A percentile compares a stretch with the other conserved stretches of the same genome.
These are phyloP conservation scores for Thraustochytrium sp. DNA, from an alignment of 352 stramenopile species.

Conservation along the genomic window DNA sequence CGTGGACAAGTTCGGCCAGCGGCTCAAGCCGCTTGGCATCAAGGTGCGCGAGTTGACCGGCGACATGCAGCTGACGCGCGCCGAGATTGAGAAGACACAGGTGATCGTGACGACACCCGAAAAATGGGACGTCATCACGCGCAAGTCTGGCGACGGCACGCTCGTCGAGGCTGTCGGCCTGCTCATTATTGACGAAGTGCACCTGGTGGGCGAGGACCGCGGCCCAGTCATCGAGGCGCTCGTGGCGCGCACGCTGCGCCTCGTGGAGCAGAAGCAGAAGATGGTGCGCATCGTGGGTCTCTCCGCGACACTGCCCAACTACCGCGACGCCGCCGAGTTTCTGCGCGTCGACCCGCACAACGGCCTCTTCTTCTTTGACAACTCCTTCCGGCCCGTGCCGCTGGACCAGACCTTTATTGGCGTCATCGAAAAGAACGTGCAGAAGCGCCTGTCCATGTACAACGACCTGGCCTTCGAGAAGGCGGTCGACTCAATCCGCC, in stretches of 20 bases:
- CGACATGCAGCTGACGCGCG: conserved; percentile 95
- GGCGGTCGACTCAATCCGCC: conserved; percentile 37
- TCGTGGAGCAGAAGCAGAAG: conserved; percentile 90
- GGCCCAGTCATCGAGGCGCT: conserved; percentile 98
- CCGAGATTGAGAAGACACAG: conserved; percentile 88
- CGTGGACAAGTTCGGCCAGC: conserved; percentile 92
- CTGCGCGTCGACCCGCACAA: conserved; percentile 79
- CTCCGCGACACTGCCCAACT: conserved; percentile 97
- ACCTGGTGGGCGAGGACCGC: conserved; percentile 94
- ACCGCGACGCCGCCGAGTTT: conserved; percentile 95
- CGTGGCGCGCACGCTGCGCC: conserved; percentile 89
- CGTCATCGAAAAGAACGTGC: conserved; percentile 67
- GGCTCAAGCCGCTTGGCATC: conserved; percentile 68
- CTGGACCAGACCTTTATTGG: conserved; percentile 97
- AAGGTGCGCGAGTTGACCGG: conserved; percentile 52
- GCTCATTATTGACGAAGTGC: conserved; percentile 99
- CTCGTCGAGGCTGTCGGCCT: conserved; percentile 64
- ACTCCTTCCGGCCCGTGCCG: conserved; percentile 94
- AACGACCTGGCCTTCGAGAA: conserved; percentile 62
- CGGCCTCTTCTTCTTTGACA: conserved; percentile 96
- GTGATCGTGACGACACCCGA: conserved; percentile 97
- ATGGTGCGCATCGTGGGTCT: conserved; percentile 96
- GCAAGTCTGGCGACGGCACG: conserved; percentile 87
- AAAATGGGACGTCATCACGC: conserved; percentile 98
- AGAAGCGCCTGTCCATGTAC: conserved; percentile 62